Base-by-base conservation (phyloP, 768 basidiomycete species). In the Mycena epipterygia region DNA sequence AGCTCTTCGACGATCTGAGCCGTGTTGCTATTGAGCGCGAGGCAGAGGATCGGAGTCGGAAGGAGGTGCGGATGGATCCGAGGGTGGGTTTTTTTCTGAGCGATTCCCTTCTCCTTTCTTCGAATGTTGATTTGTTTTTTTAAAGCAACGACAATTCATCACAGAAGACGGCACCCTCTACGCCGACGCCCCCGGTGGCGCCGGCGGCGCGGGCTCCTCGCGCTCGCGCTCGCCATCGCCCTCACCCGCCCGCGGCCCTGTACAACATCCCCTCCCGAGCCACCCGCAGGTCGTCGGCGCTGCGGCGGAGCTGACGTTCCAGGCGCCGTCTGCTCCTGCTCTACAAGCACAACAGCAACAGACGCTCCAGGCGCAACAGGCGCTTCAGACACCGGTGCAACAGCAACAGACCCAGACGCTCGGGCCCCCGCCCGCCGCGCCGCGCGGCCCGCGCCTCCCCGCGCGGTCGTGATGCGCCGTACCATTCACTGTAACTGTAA, bases 381-480 rank as follows among this genome's bases (percentile, higher is more conserved):
- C n/a, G n/a, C n/a, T n/a, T n/a, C n/a, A n/a, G n/a, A n/a, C n/a
- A 39, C 63, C 42, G 1, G 19, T 30, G 11, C 56, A 57, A 23
- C 29, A 29, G 5, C 53, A 56, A 30, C 42, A 76, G 70, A 68
- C 78, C n/a, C n/a, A n/a, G n/a, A n/a, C n/a, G 9, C 86, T 93
- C 27, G 90, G 87, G 0, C 90, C 92, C 3, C 93, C 92, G 2
- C 91, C 89, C 25, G 83, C 86, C 19, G 89, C 88, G 4, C 93
- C 93, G 1, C 86, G 91, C 60, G 93, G 93, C 1, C 93, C 94
- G 33, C 91, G 93, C 27, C 88, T 85, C 1, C 92, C 90, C 1
- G 84, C n/a, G n/a, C n/a, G n/a, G n/a, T n/a, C n/a, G n/a, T n/a
- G n/a, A n/a, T n/a, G n/a, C n/a, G n/a, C n/a, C n/a, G n/a, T n/a